Percentiles rank a stretch among this genome's conserved stretches.
Evolutionary conservation across 805 yeast genomes (phyloP).

Genomic region (Candida manassasensis): DNA sequence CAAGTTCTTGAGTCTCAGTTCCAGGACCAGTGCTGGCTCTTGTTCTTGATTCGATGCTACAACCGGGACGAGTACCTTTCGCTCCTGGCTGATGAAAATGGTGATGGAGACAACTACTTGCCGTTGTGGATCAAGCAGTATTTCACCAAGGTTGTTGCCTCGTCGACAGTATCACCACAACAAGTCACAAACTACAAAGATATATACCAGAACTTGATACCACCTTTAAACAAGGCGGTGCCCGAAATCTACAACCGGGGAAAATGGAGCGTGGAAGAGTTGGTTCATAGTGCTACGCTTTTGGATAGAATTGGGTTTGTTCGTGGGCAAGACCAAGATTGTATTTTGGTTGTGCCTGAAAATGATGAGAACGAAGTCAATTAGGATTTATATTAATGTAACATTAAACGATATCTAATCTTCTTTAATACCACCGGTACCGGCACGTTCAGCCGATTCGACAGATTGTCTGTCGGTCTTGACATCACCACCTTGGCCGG

Average conservation of each 20-base stretch:
- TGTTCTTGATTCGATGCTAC: constrained; percentile 59
- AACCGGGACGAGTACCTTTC: constrained; percentile 36
- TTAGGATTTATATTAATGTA: neutral
- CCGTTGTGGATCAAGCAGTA: constrained; percentile 49
- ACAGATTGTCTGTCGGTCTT: constrained; percentile 86
- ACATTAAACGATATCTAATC: constrained; percentile 42
- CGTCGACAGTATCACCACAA: constrained; percentile 33
- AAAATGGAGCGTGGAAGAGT: constrained; percentile 43
- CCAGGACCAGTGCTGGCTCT: constrained; percentile 53
- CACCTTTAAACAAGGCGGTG: constrained; percentile 42
- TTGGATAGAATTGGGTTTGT: constrained; percentile 48
- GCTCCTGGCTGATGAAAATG: constrained; percentile 23
- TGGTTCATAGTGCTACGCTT: constrained; percentile 50
- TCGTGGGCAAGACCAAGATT: constrained; percentile 41
- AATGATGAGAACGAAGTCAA: neutral
- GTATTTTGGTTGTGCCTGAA: constrained; percentile 29
- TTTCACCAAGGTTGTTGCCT: constrained; percentile 34
- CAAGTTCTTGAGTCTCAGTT: constrained; percentile 45
- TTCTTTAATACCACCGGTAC: constrained; percentile 84
- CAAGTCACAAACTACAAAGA: constrained; percentile 54
- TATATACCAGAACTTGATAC: constrained; percentile 50
- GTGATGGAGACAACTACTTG: constrained; percentile 30
- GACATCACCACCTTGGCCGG: constrained; percentile 44
- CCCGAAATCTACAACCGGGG: constrained; percentile 56
- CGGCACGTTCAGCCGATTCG: constrained; percentile 78